phyloP scores from a whole-genome alignment of 805 yeast genomes.

The Candida sithepensis region DNA sequence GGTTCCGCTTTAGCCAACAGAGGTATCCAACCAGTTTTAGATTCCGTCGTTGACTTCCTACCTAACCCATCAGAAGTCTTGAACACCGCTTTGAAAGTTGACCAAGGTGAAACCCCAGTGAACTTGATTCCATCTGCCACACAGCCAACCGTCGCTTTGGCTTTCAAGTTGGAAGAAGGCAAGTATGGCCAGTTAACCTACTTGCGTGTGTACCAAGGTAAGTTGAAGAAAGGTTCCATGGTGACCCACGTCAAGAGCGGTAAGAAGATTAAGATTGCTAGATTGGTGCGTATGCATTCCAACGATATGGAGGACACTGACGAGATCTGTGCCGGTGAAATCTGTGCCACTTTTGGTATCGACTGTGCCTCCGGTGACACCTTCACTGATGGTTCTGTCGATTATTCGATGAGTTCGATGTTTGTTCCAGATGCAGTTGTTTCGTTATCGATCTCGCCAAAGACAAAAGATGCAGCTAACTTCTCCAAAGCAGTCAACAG shows the following conservation, averaged over 20 bases:
- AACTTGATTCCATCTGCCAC: slow-evolving; percentile 67
- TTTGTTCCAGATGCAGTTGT: slow-evolving; percentile 98
- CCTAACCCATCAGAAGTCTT: slow-evolving; percentile 94
- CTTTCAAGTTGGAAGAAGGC: slow-evolving; percentile 99
- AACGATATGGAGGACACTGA: slow-evolving; percentile 98
- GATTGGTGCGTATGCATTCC: slow-evolving; percentile 97
- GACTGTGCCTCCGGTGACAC: slow-evolving; percentile 99
- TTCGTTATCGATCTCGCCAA: slow-evolving; percentile 86
- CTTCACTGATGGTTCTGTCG: slow-evolving; percentile 77
- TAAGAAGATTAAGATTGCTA: slow-evolving; percentile 86
- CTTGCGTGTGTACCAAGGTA: slow-evolving; percentile 95
- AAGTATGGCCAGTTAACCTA: slow-evolving; percentile 97
- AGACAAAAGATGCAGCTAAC: slow-evolving; percentile 78
- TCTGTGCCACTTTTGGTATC: slow-evolving; percentile 98
- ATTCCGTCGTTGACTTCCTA: slow-evolving; percentile 91
- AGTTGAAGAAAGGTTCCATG: slow-evolving; percentile 82
- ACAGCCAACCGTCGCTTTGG: slow-evolving; percentile 90
- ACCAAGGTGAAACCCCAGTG: slow-evolving; percentile 62
- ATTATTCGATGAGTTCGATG: slow-evolving; percentile 95
- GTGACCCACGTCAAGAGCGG: slow-evolving; percentile 89
- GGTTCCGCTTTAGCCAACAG: slow-evolving; percentile 97
- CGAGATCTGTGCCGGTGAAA: slow-evolving; percentile 96
- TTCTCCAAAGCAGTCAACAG: slow-evolving; percentile 96
- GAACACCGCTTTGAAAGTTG: slow-evolving; percentile 82
- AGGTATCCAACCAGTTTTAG: slow-evolving; percentile 92